phyloP scores from a whole-genome alignment of 345 rosid species.

The Euphorbia peplus region DNA sequence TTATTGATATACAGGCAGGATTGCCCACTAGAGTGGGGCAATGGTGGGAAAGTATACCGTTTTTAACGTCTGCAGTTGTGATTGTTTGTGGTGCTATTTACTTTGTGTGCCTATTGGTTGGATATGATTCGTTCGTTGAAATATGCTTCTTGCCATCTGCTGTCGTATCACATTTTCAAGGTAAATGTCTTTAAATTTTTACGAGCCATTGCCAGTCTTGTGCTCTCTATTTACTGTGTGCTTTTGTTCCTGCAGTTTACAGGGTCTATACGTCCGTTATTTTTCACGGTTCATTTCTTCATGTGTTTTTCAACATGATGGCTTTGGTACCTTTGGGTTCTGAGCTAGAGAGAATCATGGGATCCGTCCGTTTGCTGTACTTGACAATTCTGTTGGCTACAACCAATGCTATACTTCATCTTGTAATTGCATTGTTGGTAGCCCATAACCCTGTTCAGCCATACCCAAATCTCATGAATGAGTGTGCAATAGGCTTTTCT shows the following conservation, averaged over 20 bases:
- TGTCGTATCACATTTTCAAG: conserved; percentile 66
- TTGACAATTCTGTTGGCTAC: conserved; percentile 70
- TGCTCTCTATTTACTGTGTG: conserved; percentile 6
- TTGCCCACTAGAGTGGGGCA: conserved; percentile 65
- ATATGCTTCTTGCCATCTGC: conserved; percentile 90
- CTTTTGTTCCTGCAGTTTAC: conserved; percentile 58
- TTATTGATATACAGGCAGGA: conserved; percentile 57
- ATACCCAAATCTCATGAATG: conserved; percentile 48
- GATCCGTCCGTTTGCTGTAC: conserved; percentile 80
- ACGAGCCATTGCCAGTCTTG: too few relatives aligned
- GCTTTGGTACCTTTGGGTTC: conserved; percentile 96
- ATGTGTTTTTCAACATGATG: conserved; percentile 92
- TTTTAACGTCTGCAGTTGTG: conserved; percentile 72
- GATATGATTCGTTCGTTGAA: conserved; percentile 82
- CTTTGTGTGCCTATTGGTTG: conserved; percentile 69
- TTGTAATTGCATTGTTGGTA: conserved; percentile 60
- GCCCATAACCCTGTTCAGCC: conserved; percentile 57
- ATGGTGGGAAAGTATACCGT: conserved; percentile 93
- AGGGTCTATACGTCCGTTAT: conserved; percentile 71
- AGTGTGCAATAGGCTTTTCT: conserved; percentile 91
- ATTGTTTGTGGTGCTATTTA: conserved; percentile 66
- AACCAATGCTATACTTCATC: conserved; percentile 77
- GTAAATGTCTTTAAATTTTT: conserved; percentile 29
- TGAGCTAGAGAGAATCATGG: conserved; percentile 95
- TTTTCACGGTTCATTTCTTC: conserved; percentile 89